Percentiles rank a stretch among this genome's conserved stretches.
Conservation (phyloP, 2,329 filamentous ascomycete genomes). For the Fusarium tuaranense region DNA sequence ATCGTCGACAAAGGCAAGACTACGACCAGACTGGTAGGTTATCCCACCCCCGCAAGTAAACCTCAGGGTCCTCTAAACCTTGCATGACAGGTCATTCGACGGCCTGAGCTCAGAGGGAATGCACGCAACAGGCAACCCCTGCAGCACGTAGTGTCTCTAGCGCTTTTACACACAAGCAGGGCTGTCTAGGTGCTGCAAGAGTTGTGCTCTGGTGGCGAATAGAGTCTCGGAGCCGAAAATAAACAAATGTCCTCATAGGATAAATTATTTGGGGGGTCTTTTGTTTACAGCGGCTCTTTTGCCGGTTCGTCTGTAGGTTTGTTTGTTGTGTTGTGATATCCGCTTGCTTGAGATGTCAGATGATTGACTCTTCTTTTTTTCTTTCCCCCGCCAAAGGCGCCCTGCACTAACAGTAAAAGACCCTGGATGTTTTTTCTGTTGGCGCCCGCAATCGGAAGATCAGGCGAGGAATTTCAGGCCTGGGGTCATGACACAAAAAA, state of each 20-base stretch:
- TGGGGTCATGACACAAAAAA: background rate
- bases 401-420: background rate
- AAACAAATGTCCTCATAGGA: background rate
- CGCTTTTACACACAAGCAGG: background rate
- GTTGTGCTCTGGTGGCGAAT: background rate
- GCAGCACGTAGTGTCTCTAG: conserved; percentile 8
- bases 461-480: background rate
- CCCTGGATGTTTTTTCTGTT: background rate
- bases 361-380: background rate
- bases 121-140: conserved; percentile 20
- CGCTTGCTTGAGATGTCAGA: background rate
- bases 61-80: conserved; percentile 7
- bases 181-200: background rate
- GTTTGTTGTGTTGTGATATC: background rate
- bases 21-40: conserved; percentile 2
- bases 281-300: background rate
- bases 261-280: background rate
- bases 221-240: background rate
- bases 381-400: background rate
- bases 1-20: conserved; percentile 1
- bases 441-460: background rate
- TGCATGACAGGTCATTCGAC: conserved; percentile 19
- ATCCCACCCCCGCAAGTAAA: background rate
- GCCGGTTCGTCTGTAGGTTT: background rate
- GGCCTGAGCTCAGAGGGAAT: background rate